A percentile compares a stretch with the other conserved stretches of the same genome.
Evolutionary conservation across 129 eudicot genomes (phyloP).

Genomic region (Flaveria ramosissima): DNA sequence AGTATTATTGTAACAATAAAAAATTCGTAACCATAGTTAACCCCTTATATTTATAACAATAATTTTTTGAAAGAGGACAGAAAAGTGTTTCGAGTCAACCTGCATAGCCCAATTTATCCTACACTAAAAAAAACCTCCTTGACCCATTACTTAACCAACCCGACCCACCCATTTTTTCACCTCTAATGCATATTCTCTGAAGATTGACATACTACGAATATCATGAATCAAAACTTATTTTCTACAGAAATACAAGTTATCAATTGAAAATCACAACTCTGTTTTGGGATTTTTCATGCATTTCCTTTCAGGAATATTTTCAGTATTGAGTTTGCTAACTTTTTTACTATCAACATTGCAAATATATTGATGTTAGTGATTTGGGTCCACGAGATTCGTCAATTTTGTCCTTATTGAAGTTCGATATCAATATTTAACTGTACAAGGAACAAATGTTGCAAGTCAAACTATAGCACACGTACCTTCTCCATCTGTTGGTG

Average conservation of each 20-base stretch:
- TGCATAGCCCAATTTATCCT: neutral
- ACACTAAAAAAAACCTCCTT: neutral
- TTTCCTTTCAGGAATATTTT: neutral
- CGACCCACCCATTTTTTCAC: neutral
- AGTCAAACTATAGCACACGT: constrained; percentile 16
- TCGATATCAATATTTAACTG: neutral
- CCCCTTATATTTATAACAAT: neutral
- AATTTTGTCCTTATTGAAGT: neutral
- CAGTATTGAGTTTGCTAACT: neutral
- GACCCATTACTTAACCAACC: neutral
- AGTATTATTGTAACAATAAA: neutral
- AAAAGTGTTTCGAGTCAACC: neutral
- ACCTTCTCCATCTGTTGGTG: constrained; percentile 93
- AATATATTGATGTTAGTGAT: constrained; percentile 4
- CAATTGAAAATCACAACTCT: neutral
- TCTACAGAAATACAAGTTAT: neutral
- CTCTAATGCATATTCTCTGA: neutral
- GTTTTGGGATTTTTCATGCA: neutral
- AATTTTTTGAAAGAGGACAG: neutral
- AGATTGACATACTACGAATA: neutral
- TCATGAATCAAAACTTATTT: neutral
- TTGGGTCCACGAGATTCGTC: neutral
- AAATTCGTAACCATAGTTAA: neutral
- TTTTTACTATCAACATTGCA: neutral
- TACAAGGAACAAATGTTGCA: neutral